phyloP scores from a whole-genome alignment of 129 eudicot species.

The Apium graveolens region DNA sequence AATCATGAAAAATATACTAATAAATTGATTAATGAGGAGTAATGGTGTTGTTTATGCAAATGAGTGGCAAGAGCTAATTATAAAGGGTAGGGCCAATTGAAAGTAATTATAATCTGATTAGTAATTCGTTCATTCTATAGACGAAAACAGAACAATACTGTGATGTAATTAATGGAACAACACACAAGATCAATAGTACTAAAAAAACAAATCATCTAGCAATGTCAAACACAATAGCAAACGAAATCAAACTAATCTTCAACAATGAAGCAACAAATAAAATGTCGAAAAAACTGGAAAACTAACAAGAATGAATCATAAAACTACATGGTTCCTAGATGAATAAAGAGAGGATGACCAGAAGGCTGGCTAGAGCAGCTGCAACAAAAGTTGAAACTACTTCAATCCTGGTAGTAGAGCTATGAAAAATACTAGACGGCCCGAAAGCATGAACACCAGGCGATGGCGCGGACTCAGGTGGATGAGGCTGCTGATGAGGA shows the following conservation, averaged over 20 bases:
- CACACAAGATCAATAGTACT: no score
- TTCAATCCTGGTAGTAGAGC: not conserved
- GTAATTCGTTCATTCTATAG: not conserved
- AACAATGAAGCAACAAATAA: not conserved
- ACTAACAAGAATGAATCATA: not conserved
- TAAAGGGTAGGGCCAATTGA: no score
- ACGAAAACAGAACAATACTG: not conserved
- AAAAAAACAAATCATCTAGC: not conserved
- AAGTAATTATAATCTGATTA: not conserved
- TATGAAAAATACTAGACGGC: not conserved
- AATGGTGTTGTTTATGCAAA: no score
- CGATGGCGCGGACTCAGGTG: slow-evolving; percentile 20
- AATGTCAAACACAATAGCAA: not conserved
- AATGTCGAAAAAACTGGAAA: not conserved
- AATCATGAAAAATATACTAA: no score
- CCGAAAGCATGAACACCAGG: not conserved
- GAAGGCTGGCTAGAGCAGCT: not conserved
- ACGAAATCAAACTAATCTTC: not conserved
- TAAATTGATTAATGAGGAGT: no score
- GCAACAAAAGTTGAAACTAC: not conserved
- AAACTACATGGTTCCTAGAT: not conserved
- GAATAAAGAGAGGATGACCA: not conserved
- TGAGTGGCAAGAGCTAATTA: no score
- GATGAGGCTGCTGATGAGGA: not conserved
- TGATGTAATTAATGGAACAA: not conserved